Percentiles rank a stretch among this genome's conserved stretches.
These are phyloP conservation scores for Stemphylium lycopersici DNA, from an alignment of 2,329 filamentous ascomycete species.

Conservation along the genomic window DNA sequence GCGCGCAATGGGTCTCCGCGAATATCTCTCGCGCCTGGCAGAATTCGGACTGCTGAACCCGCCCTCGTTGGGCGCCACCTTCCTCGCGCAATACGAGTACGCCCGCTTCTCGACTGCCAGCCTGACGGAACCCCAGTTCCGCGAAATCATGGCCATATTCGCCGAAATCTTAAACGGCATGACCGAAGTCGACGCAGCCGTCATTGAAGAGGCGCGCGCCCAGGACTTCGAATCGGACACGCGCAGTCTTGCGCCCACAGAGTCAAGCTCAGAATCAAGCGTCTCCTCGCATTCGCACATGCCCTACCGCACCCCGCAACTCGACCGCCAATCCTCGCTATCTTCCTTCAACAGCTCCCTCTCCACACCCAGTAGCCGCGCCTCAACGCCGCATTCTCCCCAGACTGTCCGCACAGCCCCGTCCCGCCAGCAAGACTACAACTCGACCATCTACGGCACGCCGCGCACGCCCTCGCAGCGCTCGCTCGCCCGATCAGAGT, in stretches of 20 bases:
- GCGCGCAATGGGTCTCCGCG: constrained; percentile 73
- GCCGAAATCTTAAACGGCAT: constrained; percentile 80
- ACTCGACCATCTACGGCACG: constrained; percentile 28
- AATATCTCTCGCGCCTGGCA: constrained; percentile 76
- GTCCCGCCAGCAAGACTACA: constrained; percentile 31
- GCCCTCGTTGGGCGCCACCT: constrained; percentile 59
- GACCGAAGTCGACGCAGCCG: constrained; percentile 64
- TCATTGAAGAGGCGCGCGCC: constrained; percentile 55
- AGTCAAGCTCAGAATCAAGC: constrained; percentile 23
- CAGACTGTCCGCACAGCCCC: constrained; percentile 41
- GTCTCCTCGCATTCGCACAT: constrained; percentile 32
- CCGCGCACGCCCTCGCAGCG: constrained; percentile 33
- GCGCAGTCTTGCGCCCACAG: constrained; percentile 43
- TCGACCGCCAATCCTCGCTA: constrained; percentile 27
- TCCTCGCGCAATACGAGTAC: constrained; percentile 78
- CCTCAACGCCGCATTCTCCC: constrained; percentile 24
- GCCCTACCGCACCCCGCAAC: constrained; percentile 37
- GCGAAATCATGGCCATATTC: constrained; percentile 81
- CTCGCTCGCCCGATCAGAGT: constrained; percentile 26
- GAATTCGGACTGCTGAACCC: constrained; percentile 68
- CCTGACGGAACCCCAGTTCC: constrained; percentile 73
- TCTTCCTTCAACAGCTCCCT: constrained; percentile 25
- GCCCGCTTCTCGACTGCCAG: constrained; percentile 79
- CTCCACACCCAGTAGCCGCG: constrained; percentile 15
- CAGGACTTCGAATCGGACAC: constrained; percentile 36